phyloP scores from a whole-genome alignment of 257 asterid species.

The Gentiana macrophylla region DNA sequence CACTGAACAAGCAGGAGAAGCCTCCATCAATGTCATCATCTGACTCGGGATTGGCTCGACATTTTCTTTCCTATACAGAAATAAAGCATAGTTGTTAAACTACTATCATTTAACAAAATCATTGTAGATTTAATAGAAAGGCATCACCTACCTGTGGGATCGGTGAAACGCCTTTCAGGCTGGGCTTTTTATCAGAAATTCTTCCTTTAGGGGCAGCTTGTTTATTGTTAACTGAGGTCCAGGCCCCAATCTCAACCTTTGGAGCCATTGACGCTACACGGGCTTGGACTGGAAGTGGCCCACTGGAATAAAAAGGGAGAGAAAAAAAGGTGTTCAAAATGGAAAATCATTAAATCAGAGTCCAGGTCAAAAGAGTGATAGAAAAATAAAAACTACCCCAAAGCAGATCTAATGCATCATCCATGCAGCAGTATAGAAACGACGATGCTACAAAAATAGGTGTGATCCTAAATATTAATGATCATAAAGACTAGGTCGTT shows the following conservation, averaged over 20 bases:
- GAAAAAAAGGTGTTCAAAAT: not conserved
- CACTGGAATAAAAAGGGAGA: slow-evolving; percentile 19
- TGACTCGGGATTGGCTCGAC: slow-evolving; percentile 31
- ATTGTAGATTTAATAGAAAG: not conserved
- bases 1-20: slow-evolving; percentile 58
- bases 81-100: slow-evolving; percentile 8
- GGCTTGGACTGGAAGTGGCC: slow-evolving; percentile 22
- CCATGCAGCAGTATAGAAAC: not conserved
- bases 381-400: not conserved
- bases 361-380: too few relatives aligned
- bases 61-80: slow-evolving; percentile 27
- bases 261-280: slow-evolving; percentile 23
- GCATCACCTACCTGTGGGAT: slow-evolving; percentile 32
- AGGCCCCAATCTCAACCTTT: slow-evolving; percentile 42
- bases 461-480: not conserved
- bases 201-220: slow-evolving; percentile 23
- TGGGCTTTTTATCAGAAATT: slow-evolving; percentile 22
- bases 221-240: slow-evolving; percentile 64
- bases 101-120: too few relatives aligned
- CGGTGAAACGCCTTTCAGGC: slow-evolving; percentile 24
- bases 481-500: not conserved
- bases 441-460: not conserved
- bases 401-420: not conserved
- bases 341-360: not conserved
- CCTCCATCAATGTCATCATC: slow-evolving; percentile 71